Evolutionary conservation across 352 stramenopile genomes (phyloP).

Genomic region (Phytophthora podocarpi): DNA sequence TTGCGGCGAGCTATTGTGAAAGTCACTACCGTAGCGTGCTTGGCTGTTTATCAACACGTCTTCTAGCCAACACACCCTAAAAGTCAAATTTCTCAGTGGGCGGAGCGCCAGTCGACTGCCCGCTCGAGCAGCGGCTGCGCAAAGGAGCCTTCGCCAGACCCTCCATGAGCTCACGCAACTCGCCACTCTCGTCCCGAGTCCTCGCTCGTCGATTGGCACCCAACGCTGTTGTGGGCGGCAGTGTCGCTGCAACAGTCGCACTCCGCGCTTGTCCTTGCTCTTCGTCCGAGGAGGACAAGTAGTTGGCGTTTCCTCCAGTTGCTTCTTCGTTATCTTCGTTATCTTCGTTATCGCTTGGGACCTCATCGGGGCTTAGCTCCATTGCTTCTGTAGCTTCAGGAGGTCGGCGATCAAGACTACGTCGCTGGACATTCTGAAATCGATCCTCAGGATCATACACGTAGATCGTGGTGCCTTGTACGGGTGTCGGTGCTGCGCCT

Average conservation of each 20-base stretch:
- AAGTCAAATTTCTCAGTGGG: constrained; percentile 59
- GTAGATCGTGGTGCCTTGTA: constrained; percentile 48
- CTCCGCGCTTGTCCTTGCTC: constrained; percentile 22
- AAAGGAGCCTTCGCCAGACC: constrained; percentile 47
- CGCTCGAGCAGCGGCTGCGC: constrained; percentile 57
- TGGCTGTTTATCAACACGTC: background rate
- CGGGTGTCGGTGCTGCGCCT: constrained; percentile 4
- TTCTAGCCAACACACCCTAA: constrained; percentile 21
- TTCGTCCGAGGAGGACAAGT: constrained; percentile 36
- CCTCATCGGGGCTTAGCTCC: constrained; percentile 6
- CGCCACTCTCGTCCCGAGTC: constrained; percentile 54
- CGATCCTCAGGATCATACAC: constrained; percentile 50
- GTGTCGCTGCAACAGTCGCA: background rate
- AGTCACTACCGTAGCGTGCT: background rate
- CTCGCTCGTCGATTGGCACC: constrained; percentile 4
- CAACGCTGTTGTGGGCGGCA: constrained; percentile 2
- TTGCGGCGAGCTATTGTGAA: too few relatives aligned
- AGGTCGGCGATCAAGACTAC: constrained; percentile 18
- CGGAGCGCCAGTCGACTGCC: constrained; percentile 56
- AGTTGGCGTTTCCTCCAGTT: background rate
- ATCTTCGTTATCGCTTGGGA: background rate
- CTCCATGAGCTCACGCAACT: constrained; percentile 67
- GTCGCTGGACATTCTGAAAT: constrained; percentile 40
- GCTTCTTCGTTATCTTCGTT: constrained; percentile 6
- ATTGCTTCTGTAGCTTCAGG: background rate